Evolutionary conservation across 208 protist genomes (phyloP), one percentile per base, ranked within the genome.

Genomic region (Crithidia expoeki): DNA sequence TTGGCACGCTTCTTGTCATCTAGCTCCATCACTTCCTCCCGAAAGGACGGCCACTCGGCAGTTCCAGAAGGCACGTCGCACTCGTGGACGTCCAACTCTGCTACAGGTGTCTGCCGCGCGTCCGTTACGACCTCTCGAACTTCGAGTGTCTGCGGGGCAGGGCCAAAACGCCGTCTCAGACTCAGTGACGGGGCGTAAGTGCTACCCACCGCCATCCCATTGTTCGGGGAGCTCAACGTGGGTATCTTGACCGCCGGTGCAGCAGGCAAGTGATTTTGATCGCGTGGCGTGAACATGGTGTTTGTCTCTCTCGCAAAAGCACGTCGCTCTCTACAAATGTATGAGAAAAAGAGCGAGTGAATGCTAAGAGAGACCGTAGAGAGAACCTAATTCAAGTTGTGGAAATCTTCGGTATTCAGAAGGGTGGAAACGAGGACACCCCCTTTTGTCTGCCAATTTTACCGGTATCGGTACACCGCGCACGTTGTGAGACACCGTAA

Each of bases 231-330:
- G 61, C 67, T 51, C 23, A 82, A 61, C 12, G 66, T 66, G 21
- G 76, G 76, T 12, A 82, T 72, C 42, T 82, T 76, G 16, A 82
- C 67, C 1, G 71, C 19, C 33, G 76, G 76, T 3, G 76, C 71
- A 23, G 42, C 46, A 12, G 62, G 49, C 16, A 68, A 49, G 21
- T n/a, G 21, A 44, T 82, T 76, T 25, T 27, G 46, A 33, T 74
- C 76, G 25, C 56, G 71, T 33, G 50, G 56, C 0, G 62, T 53
- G 42, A 82, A 74, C 76, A 82, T 82, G 9, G 16, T 33, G 10
- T n/a, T n/a, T n/a, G 33, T 3, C 25, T 52, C 38, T 34, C 14
- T 44, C n/a, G n/a, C n/a, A n/a, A n/a, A n/a, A n/a, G n/a, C n/a
- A n/a, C n/a, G n/a, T n/a, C n/a, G n/a, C n/a, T n/a, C n/a, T n/a